A percentile compares a stretch with the other conserved stretches of the same genome.
Evolutionary conservation across 1,284 basidiomycete genomes (phyloP).

Genomic region (Leucoagaricus sp.): DNA sequence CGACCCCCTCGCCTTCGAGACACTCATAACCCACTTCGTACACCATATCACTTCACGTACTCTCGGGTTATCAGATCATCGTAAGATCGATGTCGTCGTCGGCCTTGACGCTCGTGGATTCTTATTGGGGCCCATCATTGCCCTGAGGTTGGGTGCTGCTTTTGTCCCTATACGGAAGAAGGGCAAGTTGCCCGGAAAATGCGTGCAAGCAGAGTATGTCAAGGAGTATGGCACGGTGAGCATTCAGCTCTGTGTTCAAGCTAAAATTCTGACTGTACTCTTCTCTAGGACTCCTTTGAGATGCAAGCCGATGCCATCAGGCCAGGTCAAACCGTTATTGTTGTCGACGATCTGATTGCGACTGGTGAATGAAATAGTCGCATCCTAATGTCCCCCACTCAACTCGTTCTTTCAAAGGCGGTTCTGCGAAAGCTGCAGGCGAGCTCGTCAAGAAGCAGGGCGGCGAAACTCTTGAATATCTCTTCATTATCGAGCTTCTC

Average conservation of each 20-base stretch:
- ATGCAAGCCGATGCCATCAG: conserved; percentile 90
- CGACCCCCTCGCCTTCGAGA: conserved; percentile 84
- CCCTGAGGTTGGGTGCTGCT: conserved; percentile 87
- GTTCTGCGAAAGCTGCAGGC: conserved; percentile 93
- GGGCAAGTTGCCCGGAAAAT: conserved; percentile 92
- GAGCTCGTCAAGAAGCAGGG: conserved; percentile 86
- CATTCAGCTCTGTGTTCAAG: conserved; percentile 18
- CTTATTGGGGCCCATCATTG: conserved; percentile 92
- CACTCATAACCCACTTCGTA: conserved; percentile 88
- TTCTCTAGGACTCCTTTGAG: conserved; percentile 82
- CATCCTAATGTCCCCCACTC: conserved; percentile 15
- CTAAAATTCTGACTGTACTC: background rate
- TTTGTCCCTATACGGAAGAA: conserved; percentile 96
- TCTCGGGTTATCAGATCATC: conserved; percentile 56
- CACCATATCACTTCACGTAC: conserved; percentile 85
- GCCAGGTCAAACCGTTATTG: conserved; percentile 82
- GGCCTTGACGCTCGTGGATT: conserved; percentile 97
- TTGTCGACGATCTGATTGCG: conserved; percentile 96
- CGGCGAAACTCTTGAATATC: conserved; percentile 86
- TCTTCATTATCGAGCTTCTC: conserved; percentile 91
- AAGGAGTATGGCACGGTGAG: conserved; percentile 93
- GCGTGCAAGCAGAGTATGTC: conserved; percentile 77
- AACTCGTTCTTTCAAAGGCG: conserved; percentile 59
- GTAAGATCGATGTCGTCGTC: conserved; percentile 92
- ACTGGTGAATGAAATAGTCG: conserved; percentile 67